Conservation (phyloP, 2,329 filamentous ascomycete genomes). For the Fonsecaea erecta region DNA sequence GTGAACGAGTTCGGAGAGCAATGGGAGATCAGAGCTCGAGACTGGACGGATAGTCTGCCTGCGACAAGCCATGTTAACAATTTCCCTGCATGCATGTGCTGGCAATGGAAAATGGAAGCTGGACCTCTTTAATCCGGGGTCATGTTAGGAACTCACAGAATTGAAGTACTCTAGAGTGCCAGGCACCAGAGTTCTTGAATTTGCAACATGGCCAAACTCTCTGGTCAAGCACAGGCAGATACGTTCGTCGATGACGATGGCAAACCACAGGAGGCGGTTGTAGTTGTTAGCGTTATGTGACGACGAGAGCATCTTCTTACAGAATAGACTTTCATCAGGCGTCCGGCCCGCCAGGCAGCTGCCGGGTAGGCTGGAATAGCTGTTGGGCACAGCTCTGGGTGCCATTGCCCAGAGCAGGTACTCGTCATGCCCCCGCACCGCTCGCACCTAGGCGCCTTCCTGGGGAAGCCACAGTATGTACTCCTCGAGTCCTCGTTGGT, state of each 20-base stretch:
- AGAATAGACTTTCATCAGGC: too few species aligned
- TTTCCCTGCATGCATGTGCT: background rate
- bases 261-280: background rate
- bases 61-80: background rate
- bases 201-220: background rate
- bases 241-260: background rate
- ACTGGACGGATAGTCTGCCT: slow-evolving; percentile 1
- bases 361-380: too few species aligned
- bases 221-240: background rate
- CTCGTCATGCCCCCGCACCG: too few species aligned
- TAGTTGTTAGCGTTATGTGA: background rate
- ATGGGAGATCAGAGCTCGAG: background rate
- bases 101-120: background rate
- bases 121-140: background rate
- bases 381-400: too few species aligned
- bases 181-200: background rate
- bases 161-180: background rate
- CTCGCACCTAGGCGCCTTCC: too few species aligned
- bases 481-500: too few species aligned
- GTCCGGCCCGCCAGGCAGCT: too few species aligned
- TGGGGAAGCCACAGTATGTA: too few species aligned
- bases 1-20: slow-evolving; percentile 3
- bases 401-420: too few species aligned
- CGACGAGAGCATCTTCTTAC: background rate
- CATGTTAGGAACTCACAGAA: background rate